phyloP scores from a whole-genome alignment of 2,329 filamentous ascomycete genomes.

The Ascochyta viciae-villosae region DNA sequence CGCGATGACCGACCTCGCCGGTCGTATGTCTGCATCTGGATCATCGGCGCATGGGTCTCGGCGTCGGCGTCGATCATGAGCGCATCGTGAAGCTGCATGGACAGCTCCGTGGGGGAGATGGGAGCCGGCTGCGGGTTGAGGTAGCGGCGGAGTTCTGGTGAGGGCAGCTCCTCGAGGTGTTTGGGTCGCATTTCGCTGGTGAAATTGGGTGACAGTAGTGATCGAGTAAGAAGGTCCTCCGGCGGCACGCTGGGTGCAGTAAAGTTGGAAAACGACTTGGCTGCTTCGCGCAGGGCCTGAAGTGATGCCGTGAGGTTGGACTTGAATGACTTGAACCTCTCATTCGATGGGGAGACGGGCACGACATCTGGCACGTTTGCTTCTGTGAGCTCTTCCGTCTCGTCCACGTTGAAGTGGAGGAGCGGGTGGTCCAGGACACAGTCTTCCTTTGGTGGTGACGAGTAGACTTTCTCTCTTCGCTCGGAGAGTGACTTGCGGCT shows the following conservation, averaged over 20 bases:
- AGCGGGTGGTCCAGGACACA: slow-evolving; percentile 66
- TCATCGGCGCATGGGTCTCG: slow-evolving; percentile 59
- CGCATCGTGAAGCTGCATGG: slow-evolving; percentile 50
- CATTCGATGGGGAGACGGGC: slow-evolving; percentile 30
- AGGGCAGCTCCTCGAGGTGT: slow-evolving; percentile 60
- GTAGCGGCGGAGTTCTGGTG: slow-evolving; percentile 65
- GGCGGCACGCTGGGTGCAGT: slow-evolving; percentile 60
- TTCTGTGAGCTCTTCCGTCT: slow-evolving; percentile 43
- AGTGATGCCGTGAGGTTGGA: slow-evolving; percentile 70
- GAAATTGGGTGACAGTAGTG: slow-evolving; percentile 64
- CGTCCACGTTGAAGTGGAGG: slow-evolving; percentile 49
- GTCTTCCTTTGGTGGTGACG: slow-evolving; percentile 59
- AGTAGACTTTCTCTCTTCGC: slow-evolving; percentile 56
- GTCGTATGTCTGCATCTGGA: slow-evolving; percentile 69
- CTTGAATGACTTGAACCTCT: slow-evolving; percentile 61
- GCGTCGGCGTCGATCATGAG: slow-evolving; percentile 44
- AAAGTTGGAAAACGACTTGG: slow-evolving; percentile 67
- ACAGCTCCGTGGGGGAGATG: slow-evolving; percentile 47
- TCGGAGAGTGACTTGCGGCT: slow-evolving; percentile 37
- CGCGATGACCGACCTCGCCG: slow-evolving; percentile 45
- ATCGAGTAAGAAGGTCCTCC: slow-evolving; percentile 67
- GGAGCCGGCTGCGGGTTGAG: slow-evolving; percentile 62
- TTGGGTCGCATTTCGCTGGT: slow-evolving; percentile 68
- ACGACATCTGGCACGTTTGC: slow-evolving; percentile 38
- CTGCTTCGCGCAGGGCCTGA: slow-evolving; percentile 66